Base-by-base conservation (phyloP, 495 filamentous ascomycete species). In the Rhypophila decipiens region DNA sequence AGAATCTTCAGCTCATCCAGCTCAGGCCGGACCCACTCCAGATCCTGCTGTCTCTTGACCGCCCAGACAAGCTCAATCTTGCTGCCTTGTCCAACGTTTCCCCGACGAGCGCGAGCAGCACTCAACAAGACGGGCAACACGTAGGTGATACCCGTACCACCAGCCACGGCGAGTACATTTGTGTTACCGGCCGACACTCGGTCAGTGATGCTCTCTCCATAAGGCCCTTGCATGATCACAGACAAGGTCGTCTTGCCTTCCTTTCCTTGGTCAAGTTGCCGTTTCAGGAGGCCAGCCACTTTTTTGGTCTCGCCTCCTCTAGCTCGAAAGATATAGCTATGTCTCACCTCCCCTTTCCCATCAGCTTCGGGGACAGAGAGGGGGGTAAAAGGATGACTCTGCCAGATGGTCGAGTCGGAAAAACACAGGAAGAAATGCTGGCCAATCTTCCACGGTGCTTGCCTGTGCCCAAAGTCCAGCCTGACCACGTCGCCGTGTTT, bases 391-490 rank as follows among this genome's bases (percentile, higher is more conserved):
- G 83, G 83, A 54, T 87, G 83, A 0, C 76, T 75, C 63, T 87
- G 79, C 76, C 80, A 85, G 44, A 84, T 64, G 44, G 71, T 81
- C 2, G 75, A 61, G 19, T 73, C 68, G 0, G 78, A 63, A 47
- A 86, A 86, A 52, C 71, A 76, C 22, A 86, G 62, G 49, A 78
- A 84, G 58, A 80, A 87, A 49, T 86, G 83, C 57, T 87, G 76
- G 8, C 82, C 82, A 20, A 80, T 59, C 18, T 22, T 20, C 18
- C 35, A 38, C 35, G 0, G 74, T 49, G 68, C 65, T 45, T 83
- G 79, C 10, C 61, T 65, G 34, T 83, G 74, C 0, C 67, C 57
- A 49, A 84, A 76, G 24, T 80, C 73, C 15, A 86, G 66, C 1
- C 80, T 60, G 1, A 83, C 64, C 2, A 83, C 67, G 37, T 78